Percentiles rank a stretch among this genome's conserved stretches.
phyloP scores from a whole-genome alignment of 352 stramenopile species.

The Phytophthora pluvialis region DNA sequence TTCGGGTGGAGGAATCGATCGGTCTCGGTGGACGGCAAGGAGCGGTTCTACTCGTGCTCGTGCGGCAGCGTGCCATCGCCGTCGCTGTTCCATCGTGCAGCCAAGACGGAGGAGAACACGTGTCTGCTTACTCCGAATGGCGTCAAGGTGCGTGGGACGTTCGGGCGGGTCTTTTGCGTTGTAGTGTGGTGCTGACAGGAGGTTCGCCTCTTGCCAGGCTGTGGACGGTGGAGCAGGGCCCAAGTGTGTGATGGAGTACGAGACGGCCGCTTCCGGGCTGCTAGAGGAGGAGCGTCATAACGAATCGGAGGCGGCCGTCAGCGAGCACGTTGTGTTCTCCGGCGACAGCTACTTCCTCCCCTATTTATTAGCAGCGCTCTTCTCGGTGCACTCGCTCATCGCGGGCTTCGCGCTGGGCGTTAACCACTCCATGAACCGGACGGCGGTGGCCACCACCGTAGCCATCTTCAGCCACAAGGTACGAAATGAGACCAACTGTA shows the following conservation, averaged over 20 bases:
- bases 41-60: constrained; percentile 40
- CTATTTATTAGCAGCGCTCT: constrained; percentile 69
- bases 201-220: constrained; percentile 9
- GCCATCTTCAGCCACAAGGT: constrained; percentile 79
- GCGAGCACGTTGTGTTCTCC: constrained; percentile 69
- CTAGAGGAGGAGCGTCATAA: constrained; percentile 28
- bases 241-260: constrained; percentile 28
- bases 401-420: constrained; percentile 68
- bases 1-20: constrained; percentile 51
- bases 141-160: constrained; percentile 33
- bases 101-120: constrained; percentile 44
- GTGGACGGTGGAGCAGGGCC: constrained; percentile 14
- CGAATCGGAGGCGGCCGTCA: constrained; percentile 48
- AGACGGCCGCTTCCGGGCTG: constrained; percentile 26
- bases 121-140: constrained; percentile 45
- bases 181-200: background rate
- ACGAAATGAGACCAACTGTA: background rate
- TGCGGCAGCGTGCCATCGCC: constrained; percentile 37
- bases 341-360: constrained; percentile 59
- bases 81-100: constrained; percentile 46
- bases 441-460: constrained; percentile 58
- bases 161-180: background rate
- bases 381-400: constrained; percentile 74
- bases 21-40: constrained; percentile 46
- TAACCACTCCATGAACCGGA: constrained; percentile 58